Base-by-base conservation (phyloP, 208 protist species). In the Trypanosoma boissoni region DNA sequence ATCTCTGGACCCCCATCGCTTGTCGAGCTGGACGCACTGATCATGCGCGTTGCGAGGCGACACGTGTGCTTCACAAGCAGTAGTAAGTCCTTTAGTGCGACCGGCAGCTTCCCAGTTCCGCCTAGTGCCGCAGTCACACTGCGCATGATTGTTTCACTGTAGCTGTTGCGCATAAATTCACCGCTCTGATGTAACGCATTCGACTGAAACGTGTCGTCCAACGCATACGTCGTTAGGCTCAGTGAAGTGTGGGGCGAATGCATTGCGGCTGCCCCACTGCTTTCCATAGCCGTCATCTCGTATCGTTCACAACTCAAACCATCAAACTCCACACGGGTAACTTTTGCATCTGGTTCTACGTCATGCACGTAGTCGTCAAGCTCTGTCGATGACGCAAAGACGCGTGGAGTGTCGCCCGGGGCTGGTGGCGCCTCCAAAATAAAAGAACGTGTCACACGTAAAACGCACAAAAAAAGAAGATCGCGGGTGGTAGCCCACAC, bases 291-390 rank as follows among this genome's bases (percentile, higher is more conserved):
- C 12, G 9, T 20, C n/a, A n/a, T n/a, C n/a, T n/a, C n/a, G n/a
- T n/a, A 9, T 26, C n/a, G 41, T 24, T 7, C 16, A 48, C n/a
- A 8, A 31, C 0, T 37, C 24, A 7, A 29, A 12, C 0, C 32
- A 34, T n/a, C 36, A 51, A 6, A 36, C 37, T 8, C 36, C 66
- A 48, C 24, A 90, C 56, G 7, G 69, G 48, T 43, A 92, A 73
- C 83, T 1, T 70, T 68, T 14, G 80, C 72, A 61, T 79, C 72
- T 46, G 71, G 68, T 48, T 86, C 79, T 2, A 92, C 80, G 52
- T 92, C 80, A 6, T 75, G 44, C 6, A 68, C 72, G 56, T 85
- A 92, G 65, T 88, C 72, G 16, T 72, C 57, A 24, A 92, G 62
- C 8, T 76, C 27, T 10, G 85, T 87, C 28, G 56, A 64, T 26